A percentile compares a stretch with the other conserved stretches of the same genome.
Conservation (phyloP, 2,329 filamentous ascomycete species). For the Coniochaeta pulveracea region DNA sequence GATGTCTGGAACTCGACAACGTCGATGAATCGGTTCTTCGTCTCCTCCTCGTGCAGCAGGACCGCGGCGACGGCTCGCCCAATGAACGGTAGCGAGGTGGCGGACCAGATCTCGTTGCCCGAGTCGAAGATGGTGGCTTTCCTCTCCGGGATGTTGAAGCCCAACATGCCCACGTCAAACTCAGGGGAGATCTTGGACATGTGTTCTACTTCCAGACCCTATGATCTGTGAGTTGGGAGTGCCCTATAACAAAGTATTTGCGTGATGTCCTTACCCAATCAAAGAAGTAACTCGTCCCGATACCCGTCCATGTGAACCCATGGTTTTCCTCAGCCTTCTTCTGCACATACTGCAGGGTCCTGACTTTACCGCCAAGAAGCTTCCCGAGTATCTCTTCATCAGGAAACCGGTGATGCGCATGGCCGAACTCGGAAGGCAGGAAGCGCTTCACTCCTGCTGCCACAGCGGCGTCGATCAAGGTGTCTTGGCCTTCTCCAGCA, state of each 20-base stretch:
- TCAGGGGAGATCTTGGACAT: too few species aligned
- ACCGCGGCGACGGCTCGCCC: slow-evolving; percentile 38
- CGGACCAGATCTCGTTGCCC: slow-evolving; percentile 38
- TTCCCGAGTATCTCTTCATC: slow-evolving; percentile 13
- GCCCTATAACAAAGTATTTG: background rate
- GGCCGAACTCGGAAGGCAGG: slow-evolving; percentile 42
- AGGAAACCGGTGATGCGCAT: slow-evolving; percentile 10
- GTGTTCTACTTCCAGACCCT: too few species aligned
- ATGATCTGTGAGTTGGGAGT: background rate
- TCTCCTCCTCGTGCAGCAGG: slow-evolving; percentile 34
- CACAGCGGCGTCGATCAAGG: slow-evolving; percentile 42
- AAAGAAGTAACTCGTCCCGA: slow-evolving; percentile 49
- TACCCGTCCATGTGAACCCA: slow-evolving; percentile 45
- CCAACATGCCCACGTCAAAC: slow-evolving; percentile 31
- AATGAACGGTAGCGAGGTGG: slow-evolving; percentile 38
- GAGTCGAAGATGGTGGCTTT: slow-evolving; percentile 44
- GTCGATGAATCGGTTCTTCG: slow-evolving; percentile 45
- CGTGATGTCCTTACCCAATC: slow-evolving; percentile 40
- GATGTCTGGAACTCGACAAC: slow-evolving; percentile 43
- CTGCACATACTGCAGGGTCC: slow-evolving; percentile 37
- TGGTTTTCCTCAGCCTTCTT: slow-evolving; percentile 29
- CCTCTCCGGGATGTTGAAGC: slow-evolving; percentile 34
- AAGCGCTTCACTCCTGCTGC: slow-evolving; percentile 45
- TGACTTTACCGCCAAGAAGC: slow-evolving; percentile 17
- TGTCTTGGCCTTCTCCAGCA: slow-evolving; percentile 23